Conservation (phyloP, 148 eudicot species). For the Silene latifolia region DNA sequence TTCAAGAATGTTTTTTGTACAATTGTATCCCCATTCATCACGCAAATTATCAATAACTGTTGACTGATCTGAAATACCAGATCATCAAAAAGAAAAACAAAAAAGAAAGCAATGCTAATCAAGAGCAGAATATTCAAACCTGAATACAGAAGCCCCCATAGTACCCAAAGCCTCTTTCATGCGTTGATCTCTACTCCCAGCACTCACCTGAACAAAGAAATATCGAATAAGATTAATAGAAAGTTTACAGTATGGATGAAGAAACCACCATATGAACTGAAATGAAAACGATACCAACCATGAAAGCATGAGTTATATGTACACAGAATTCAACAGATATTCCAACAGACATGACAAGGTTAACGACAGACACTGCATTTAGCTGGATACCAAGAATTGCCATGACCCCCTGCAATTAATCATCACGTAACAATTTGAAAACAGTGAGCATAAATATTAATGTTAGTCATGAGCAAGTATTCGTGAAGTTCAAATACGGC, state of each 20-base stretch:
- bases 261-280: neutral
- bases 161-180: conserved; percentile 83
- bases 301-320: conserved; percentile 97
- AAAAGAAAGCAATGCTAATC: neutral
- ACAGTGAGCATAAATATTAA: neutral
- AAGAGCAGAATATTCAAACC: conserved; percentile 37
- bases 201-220: conserved; percentile 48
- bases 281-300: conserved; percentile 52
- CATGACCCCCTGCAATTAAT: conserved; percentile 84
- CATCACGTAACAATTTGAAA: conserved; percentile 5
- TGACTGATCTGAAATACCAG: too few species aligned
- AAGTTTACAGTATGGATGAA: neutral
- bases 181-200: conserved; percentile 82
- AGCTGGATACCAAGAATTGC: conserved; percentile 88
- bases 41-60: too few species aligned
- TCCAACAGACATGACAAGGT: conserved; percentile 97
- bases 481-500: neutral
- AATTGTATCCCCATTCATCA: too few species aligned
- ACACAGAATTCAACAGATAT: conserved; percentile 98
- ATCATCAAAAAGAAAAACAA: too few species aligned
- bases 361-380: conserved; percentile 96
- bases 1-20: too few species aligned
- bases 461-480: neutral
- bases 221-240: neutral
- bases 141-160: conserved; percentile 99